These are phyloP conservation scores for Phaeophleospora eucalypticola DNA, from an alignment of 2,329 filamentous ascomycete species.

Conservation along the genomic window DNA sequence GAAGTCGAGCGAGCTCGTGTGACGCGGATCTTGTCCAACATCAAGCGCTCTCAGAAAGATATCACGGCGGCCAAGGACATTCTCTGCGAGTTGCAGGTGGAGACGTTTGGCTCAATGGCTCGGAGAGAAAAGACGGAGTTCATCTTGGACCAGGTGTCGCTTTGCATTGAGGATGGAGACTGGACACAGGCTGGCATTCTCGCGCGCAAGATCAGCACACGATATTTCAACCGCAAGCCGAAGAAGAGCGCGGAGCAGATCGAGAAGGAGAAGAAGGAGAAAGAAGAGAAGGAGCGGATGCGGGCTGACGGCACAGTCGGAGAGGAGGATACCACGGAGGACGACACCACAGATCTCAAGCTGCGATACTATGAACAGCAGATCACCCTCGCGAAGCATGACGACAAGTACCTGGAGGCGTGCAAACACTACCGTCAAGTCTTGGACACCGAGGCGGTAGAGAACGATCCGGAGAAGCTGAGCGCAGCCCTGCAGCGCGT, in stretches of 20 bases:
- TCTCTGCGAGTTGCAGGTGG: conserved; percentile 94
- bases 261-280: conserved; percentile 84
- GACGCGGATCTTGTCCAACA: conserved; percentile 90
- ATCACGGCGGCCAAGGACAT: conserved; percentile 86
- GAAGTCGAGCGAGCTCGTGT: conserved; percentile 96
- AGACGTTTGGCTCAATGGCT: conserved; percentile 98
- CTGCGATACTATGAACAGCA: conserved; percentile 96
- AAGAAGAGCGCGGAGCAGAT: conserved; percentile 87
- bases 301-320: conserved; percentile 48
- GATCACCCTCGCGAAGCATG: conserved; percentile 91
- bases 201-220: conserved; percentile 93
- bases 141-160: conserved; percentile 86
- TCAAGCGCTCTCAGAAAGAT: conserved; percentile 95
- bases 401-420: conserved; percentile 92
- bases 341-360: conserved; percentile 95
- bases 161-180: conserved; percentile 93
- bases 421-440: conserved; percentile 99
- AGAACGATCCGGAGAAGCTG: conserved; percentile 81
- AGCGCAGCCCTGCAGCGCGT: conserved; percentile 84
- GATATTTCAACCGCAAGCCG: conserved; percentile 82
- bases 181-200: conserved; percentile 95
- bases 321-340: conserved; percentile 70
- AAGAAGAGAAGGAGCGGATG: conserved; percentile 77
- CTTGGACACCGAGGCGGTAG: conserved; percentile 89
- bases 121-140: conserved; percentile 98